Base-by-base conservation (phyloP, 768 basidiomycete genomes). In the Leccinum subgranulosum region DNA sequence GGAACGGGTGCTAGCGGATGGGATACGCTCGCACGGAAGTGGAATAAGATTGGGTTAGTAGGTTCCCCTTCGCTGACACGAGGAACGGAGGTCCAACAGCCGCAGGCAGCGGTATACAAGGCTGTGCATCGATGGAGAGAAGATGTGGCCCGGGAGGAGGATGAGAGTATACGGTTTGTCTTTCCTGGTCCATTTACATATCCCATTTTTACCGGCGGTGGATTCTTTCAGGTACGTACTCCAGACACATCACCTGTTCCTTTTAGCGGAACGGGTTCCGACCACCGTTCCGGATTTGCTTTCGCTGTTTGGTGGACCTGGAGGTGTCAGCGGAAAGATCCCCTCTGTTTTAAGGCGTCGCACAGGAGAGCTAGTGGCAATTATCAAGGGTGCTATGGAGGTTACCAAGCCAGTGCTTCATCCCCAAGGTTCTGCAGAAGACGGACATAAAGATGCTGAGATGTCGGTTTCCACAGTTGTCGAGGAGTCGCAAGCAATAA, bases 91-190 rank as follows among this genome's bases (percentile, higher is more conserved):
- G 64, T 73, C 45, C 58, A 57, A 62, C 76, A 72, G 3, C 70
- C 82, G 59, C 82, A 84, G 60, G 78, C 81, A 28, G 79, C 78
- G 34, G 83, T 94, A 15, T 94, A 90, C 71, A 83, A 77, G 57
- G 76, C 78, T 3, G 76, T 96, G 12, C 92, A 95, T 71, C 77
- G 75, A 33, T 98, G 94, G 95, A 79, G 95, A 57, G 94, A 98
- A 70, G 66, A 69, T 11, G 74, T 86, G 1, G 90, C 92, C 2
- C 78, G 92, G 51, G 84, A 87, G 55, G 90, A 93, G 64, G 95
- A 98, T 68, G 94, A 97, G 72, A 91, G 90, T 66, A 81, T 82
- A 9, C 76, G 87, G 87, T 94, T 68, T 47, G 83, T 73, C 3
- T 33, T 54, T 33, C n/a, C 36, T 43, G 7, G 17, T 29, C 46